phyloP scores from a whole-genome alignment of 2,329 filamentous ascomycete species.

The Akanthomyces muscarius region DNA sequence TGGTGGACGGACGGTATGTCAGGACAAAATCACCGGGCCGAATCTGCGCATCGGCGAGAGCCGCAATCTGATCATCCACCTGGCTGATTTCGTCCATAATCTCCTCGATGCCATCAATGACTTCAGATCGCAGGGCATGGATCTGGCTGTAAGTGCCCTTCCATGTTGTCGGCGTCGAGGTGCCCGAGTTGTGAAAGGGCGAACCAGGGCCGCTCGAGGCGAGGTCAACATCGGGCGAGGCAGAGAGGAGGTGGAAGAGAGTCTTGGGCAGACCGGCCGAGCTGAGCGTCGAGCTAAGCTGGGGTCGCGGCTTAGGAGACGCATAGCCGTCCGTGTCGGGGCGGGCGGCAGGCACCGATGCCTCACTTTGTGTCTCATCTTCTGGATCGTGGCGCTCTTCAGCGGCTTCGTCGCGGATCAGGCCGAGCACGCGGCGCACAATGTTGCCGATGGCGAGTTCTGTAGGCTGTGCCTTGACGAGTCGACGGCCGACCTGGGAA shows the following conservation, averaged over 20 bases:
- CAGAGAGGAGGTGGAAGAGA: constrained; percentile 83
- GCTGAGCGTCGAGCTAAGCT: constrained; percentile 50
- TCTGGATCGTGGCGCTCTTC: constrained; percentile 66
- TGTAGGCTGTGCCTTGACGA: constrained; percentile 79
- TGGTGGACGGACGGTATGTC: constrained; percentile 79
- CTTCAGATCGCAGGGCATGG: constrained; percentile 79
- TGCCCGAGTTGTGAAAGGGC: constrained; percentile 44
- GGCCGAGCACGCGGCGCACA: constrained; percentile 79
- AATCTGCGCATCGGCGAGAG: constrained; percentile 84
- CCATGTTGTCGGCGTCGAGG: constrained; percentile 46
- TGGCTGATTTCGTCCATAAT: constrained; percentile 93
- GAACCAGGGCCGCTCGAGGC: constrained; percentile 37
- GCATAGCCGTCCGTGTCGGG: constrained; percentile 27
- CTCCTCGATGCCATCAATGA: constrained; percentile 90
- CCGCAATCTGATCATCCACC: constrained; percentile 89
- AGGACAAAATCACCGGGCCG: constrained; percentile 90
- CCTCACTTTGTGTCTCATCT: constrained; percentile 57
- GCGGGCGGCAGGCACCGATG: constrained; percentile 33
- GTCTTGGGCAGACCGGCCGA: constrained; percentile 68
- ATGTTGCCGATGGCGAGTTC: constrained; percentile 95
- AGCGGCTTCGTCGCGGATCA: constrained; percentile 87
- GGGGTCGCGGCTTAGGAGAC: constrained; percentile 53
- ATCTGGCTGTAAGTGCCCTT: constrained; percentile 38
- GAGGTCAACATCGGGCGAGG: constrained; percentile 51
- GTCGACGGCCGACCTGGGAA: constrained; percentile 68